phyloP scores from a whole-genome alignment of 2,329 filamentous ascomycete species.

The Colletotrichum noveboracense region DNA sequence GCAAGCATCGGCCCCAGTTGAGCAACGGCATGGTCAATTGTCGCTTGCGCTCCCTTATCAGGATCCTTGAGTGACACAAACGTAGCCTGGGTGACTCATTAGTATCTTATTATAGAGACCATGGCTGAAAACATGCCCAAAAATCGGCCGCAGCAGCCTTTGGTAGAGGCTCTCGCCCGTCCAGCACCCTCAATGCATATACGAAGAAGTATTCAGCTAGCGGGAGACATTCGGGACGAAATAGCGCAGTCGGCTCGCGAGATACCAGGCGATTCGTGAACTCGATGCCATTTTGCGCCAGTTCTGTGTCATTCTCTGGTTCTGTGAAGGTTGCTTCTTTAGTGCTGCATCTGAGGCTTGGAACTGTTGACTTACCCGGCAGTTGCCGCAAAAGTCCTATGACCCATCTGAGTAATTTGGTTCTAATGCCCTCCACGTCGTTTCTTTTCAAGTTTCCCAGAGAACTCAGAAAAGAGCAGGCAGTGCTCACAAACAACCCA shows the following conservation, averaged over 20 bases:
- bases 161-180: constrained; percentile 74
- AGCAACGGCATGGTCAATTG: constrained; percentile 54
- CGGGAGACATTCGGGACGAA: constrained; percentile 59
- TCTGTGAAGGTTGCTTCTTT: constrained; percentile 35
- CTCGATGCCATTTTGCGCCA: constrained; percentile 77
- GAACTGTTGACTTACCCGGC: constrained; percentile 48
- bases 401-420: constrained; percentile 64
- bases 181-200: constrained; percentile 73
- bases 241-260: constrained; percentile 65
- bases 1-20: constrained; percentile 68
- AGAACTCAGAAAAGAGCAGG: constrained; percentile 72
- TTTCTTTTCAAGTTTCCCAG: constrained; percentile 49
- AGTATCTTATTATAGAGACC: neutral
- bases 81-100: constrained; percentile 45
- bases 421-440: constrained; percentile 53
- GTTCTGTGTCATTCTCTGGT: constrained; percentile 70
- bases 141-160: constrained; percentile 78
- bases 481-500: constrained; percentile 73
- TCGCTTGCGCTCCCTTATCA: constrained; percentile 45
- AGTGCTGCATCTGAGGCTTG: neutral
- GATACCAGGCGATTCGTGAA: constrained; percentile 70
- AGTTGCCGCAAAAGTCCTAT: constrained; percentile 66
- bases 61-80: constrained; percentile 56
- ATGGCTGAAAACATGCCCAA: constrained; percentile 60
- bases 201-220: constrained; percentile 71